Percentiles rank a stretch among this genome's conserved stretches.
phyloP scores from a whole-genome alignment of 352 stramenopile genomes.

The Globisporangium uncinulatum region DNA sequence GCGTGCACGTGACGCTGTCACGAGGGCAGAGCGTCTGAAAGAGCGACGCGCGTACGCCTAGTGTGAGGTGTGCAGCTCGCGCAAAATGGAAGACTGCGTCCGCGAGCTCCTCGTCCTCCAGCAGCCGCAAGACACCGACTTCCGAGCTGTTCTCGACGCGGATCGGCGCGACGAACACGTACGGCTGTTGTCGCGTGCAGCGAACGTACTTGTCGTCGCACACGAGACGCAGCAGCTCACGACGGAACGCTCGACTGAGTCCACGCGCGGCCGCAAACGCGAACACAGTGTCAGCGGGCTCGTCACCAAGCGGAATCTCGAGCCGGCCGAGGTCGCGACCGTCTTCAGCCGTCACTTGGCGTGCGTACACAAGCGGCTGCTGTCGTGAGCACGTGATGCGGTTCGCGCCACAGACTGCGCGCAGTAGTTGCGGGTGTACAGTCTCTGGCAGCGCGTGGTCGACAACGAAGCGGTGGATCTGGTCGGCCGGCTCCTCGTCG shows the following conservation, averaged over 20 bases:
- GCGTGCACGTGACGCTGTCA: conserved; percentile 50
- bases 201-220: conserved; percentile 47
- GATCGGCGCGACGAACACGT: conserved; percentile 53
- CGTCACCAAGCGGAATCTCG: conserved; percentile 39
- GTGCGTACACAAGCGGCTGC: conserved; percentile 47
- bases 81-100: conserved; percentile 64
- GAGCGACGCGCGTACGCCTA: conserved; percentile 36
- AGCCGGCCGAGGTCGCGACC: conserved; percentile 31
- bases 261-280: conserved; percentile 33
- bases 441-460: conserved; percentile 31
- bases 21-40: conserved; percentile 54
- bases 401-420: conserved; percentile 22
- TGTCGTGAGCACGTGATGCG: conserved; percentile 28
- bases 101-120: conserved; percentile 63
- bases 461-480: conserved; percentile 64
- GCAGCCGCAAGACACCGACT: conserved; percentile 31
- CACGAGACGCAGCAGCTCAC: conserved; percentile 39
- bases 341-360: conserved; percentile 27
- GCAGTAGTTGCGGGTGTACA: conserved; percentile 35
- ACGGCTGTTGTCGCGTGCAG: conserved; percentile 36
- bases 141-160: conserved; percentile 38
- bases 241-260: conserved; percentile 29
- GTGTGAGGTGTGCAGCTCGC: conserved; percentile 39
- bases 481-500: conserved; percentile 53
- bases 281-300: conserved; percentile 50